Evolutionary conservation across 2,329 filamentous ascomycete genomes (phyloP), one percentile per base, ranked within the genome.

Genomic region (Fusarium goolgardi): DNA sequence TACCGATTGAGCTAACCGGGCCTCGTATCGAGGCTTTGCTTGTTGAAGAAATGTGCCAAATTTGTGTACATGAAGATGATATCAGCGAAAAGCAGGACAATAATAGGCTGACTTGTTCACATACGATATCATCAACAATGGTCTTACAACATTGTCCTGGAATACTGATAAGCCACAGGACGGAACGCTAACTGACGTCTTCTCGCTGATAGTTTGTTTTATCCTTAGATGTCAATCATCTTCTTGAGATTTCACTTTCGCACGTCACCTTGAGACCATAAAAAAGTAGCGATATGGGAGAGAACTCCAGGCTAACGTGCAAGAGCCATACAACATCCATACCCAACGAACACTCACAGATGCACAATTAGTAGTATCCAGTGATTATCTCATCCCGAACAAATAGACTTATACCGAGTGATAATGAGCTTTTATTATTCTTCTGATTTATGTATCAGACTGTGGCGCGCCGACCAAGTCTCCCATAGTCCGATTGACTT

Each of bases 1-100:
- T 90, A 89, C 77, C 77, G 77, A 78, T 78, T 78, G 77, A 78
- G 77, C 77, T 78, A 78, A 77, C 77, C 77, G 75, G 77, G 77
- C 77, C 55, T 62, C 51, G 31, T 45, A 39, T 49, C 21, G 59
- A 63, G 58, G 58, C 58, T 63, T 54, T 56, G 15, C 7, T 37
- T 35, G 6, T 40, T 63, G 4, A 18, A 13, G 2, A 0, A 1
- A 0, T 0, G 0, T 1, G 6, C 6, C 32, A n/a, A 50, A 29
- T 4, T 11, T 25, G 3, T 29, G 0, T 23, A 57, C 5, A 57
- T 63, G 3, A 35, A 25, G 25, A 20, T 16, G 18, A 27, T 4
- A 20, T 1, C 1, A 7, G 5, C 12, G 16, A 44, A 13, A 45
- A 15, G 12, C 27, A 8, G 11, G 6, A 20, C 18, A n/a, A 20